These are phyloP conservation scores for Nannochloropsis gaditana DNA, from an alignment of 108 stramenopile genomes.

Conservation along the genomic window DNA sequence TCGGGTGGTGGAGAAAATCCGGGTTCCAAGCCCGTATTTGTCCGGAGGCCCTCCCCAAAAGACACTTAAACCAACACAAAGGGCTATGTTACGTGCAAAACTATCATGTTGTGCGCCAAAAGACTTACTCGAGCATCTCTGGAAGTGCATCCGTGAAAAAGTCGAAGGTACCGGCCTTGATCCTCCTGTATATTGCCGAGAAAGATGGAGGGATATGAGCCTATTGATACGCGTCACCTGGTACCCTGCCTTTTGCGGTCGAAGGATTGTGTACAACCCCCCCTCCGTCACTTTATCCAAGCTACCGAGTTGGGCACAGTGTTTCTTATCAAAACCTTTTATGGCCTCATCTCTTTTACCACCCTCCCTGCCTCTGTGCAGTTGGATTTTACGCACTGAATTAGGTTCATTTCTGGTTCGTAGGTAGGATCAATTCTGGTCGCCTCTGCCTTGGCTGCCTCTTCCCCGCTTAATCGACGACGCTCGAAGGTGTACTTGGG, in stretches of 20 bases:
- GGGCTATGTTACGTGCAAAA: no score
- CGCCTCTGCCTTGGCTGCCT: not conserved
- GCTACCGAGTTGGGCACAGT: no score
- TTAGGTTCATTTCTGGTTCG: not conserved
- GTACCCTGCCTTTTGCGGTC: not conserved
- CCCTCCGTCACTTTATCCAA: no score
- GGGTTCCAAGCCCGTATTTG: no score
- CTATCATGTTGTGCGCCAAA: no score
- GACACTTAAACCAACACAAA: no score
- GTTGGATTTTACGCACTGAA: not conserved
- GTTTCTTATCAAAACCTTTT: not conserved
- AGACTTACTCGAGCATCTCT: not conserved
- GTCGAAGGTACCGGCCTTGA: slow-evolving; percentile 19
- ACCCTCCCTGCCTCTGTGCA: not conserved
- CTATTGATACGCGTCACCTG: no score
- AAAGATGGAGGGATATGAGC: not conserved
- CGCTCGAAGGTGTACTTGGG: not conserved
- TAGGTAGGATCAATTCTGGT: not conserved
- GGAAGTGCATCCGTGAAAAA: not conserved
- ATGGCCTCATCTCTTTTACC: not conserved
- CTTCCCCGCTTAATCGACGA: not conserved
- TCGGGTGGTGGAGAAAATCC: no score
- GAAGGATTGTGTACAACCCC: no score
- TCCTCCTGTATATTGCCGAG: not conserved
- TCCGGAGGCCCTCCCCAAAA: no score